Conservation (phyloP, 2,329 filamentous ascomycete species). For the Macrophomina pseudophaseolina region DNA sequence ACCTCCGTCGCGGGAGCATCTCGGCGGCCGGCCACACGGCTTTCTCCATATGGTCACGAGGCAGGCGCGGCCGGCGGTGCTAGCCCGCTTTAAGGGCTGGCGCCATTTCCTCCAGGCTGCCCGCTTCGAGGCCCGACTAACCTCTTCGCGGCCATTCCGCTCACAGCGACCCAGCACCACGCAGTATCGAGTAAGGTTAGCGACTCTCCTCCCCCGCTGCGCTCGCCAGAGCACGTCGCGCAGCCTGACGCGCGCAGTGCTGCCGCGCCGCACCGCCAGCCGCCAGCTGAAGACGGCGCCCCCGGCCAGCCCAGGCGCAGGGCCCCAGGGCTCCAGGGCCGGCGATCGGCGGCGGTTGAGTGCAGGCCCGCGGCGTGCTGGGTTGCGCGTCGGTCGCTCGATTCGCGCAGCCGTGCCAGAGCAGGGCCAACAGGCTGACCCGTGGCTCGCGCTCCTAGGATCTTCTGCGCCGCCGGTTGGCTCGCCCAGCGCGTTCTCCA, state of each 20-base stretch:
- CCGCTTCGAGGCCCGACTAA: neutral
- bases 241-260: conserved; percentile 17
- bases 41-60: neutral
- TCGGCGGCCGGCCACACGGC: neutral
- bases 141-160: conserved; percentile 16
- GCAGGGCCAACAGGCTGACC: conserved; percentile 24
- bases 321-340: conserved; percentile 2
- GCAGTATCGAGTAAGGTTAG: conserved; percentile 13
- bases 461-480: conserved; percentile 28
- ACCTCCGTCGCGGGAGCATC: neutral
- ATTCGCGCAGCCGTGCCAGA: conserved; percentile 25
- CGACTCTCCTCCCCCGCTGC: conserved; percentile 16
- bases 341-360: conserved; percentile 19
- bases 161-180: neutral
- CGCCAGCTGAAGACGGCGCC: neutral
- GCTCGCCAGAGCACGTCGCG: conserved; percentile 17
- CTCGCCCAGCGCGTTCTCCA: conserved; percentile 24
- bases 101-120: conserved; percentile 18
- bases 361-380: conserved; percentile 18
- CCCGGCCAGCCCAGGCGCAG: neutral
- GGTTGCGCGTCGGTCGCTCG: conserved; percentile 25
- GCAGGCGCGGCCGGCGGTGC: conserved; percentile 13
- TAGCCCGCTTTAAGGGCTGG: conserved; percentile 10
- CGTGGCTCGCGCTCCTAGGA: conserved; percentile 27
- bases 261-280: conserved; percentile 22